Conservation (phyloP, 2,329 filamentous ascomycete genomes). For the Amauroascus niger region DNA sequence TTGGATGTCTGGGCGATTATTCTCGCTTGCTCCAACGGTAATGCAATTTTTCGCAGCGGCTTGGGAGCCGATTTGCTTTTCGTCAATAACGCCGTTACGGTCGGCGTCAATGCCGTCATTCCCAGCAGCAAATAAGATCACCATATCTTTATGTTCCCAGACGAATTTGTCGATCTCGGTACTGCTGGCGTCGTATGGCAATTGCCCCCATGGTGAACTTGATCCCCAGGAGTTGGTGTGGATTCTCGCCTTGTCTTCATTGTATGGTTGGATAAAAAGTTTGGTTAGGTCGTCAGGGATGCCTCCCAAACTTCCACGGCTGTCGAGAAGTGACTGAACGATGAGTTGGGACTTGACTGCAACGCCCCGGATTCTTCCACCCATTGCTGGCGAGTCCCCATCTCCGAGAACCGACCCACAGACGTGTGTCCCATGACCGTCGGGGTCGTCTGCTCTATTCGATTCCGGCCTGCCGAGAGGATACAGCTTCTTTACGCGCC, state of each 20-base stretch:
- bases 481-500: constrained; percentile 17
- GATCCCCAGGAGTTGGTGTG: constrained; percentile 22
- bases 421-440: constrained; percentile 22
- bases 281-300: constrained; percentile 17
- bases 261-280: constrained; percentile 19
- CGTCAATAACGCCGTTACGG: constrained; percentile 15
- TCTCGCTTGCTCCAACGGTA: constrained; percentile 22
- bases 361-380: constrained; percentile 16
- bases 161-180: constrained; percentile 20
- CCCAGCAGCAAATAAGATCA: constrained; percentile 21
- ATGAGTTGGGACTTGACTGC: constrained; percentile 20
- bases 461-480: constrained; percentile 9
- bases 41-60: constrained; percentile 23
- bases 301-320: constrained; percentile 12
- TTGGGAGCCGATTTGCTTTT: constrained; percentile 18
- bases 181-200: constrained; percentile 14
- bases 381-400: constrained; percentile 14
- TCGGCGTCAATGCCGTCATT: constrained; percentile 18
- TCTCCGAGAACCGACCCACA: constrained; percentile 20
- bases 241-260: constrained; percentile 15
- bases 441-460: constrained; percentile 14
- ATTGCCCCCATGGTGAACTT: constrained; percentile 7
- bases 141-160: constrained; percentile 19
- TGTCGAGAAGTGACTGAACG: constrained; percentile 19
- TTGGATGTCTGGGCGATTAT: constrained; percentile 17